Conservation (phyloP, 164 flowering plant species). For the Stephania yunnanensis region DNA sequence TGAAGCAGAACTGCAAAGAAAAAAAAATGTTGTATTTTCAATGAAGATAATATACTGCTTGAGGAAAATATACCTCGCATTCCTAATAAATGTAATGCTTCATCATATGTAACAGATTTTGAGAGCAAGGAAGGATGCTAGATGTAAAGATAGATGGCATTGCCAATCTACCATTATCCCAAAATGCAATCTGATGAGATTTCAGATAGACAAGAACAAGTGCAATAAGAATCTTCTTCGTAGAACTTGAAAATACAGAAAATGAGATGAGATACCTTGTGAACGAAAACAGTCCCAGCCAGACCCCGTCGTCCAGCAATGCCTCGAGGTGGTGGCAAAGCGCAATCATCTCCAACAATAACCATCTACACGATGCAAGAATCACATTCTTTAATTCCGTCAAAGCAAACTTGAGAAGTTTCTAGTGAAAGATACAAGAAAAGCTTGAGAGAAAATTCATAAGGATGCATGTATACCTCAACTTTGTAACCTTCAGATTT, state of each 20-base stretch:
- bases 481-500: slow-evolving; percentile 89
- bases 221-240: background rate
- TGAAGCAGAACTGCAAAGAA: too few species aligned
- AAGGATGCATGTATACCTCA: slow-evolving; percentile 46
- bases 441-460: background rate
- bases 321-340: slow-evolving; percentile 94
- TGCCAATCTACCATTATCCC: too few species aligned
- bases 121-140: too few species aligned
- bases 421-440: background rate
- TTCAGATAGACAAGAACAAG: too few species aligned
- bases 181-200: too few species aligned
- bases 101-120: too few species aligned
- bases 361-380: slow-evolving; percentile 48
- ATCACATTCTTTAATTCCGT: background rate
- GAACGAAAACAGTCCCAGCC: slow-evolving; percentile 91
- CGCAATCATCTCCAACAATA: slow-evolving; percentile 98
- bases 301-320: slow-evolving; percentile 94
- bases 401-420: background rate
- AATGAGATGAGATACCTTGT: slow-evolving; percentile 49
- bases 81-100: too few species aligned
- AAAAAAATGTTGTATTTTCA: too few species aligned
- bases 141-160: too few species aligned
- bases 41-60: too few species aligned
- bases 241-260: background rate
- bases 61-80: too few species aligned